Conservation (phyloP, 2,329 filamentous ascomycete species). For the Ophiostoma pallidulum region DNA sequence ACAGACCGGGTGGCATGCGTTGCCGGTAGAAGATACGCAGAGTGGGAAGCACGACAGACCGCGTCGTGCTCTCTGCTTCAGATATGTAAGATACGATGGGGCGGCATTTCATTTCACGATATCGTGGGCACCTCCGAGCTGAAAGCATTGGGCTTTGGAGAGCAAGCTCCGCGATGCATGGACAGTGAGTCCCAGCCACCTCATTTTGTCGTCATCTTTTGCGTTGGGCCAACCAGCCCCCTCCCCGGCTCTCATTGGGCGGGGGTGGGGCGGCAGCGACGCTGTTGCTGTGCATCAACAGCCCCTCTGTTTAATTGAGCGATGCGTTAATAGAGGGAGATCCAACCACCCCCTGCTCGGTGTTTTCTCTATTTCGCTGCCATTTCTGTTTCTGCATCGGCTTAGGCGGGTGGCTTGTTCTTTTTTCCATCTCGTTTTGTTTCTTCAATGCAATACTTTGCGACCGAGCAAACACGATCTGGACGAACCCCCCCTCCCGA, state of each 20-base stretch:
- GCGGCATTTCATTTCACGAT: too few species aligned
- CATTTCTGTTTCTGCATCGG: too few species aligned
- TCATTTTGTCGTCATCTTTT: not conserved
- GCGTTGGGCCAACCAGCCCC: not conserved
- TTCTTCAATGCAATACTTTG: not conserved
- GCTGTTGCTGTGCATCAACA: constrained; percentile 4
- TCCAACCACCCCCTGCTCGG: not conserved
- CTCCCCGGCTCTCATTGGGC: not conserved
- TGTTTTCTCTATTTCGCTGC: too few species aligned
- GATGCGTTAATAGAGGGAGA: too few species aligned
- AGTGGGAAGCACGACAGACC: too few species aligned
- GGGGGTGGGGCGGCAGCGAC: not conserved
- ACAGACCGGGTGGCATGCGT: too few species aligned
- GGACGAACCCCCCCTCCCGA: too few species aligned
- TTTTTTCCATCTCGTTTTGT: not conserved
- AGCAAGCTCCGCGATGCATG: too few species aligned
- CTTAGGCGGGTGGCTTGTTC: not conserved
- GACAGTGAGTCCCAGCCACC: not conserved
- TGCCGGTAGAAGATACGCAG: too few species aligned
- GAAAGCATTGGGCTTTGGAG: too few species aligned
- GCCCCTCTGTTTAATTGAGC: not conserved
- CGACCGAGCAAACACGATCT: not conserved
- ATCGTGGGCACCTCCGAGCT: too few species aligned
- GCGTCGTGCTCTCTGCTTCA: too few species aligned
- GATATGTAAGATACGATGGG: not conserved